phyloP scores from a whole-genome alignment of 2,329 filamentous ascomycete species.

The Neonectria ditissima region DNA sequence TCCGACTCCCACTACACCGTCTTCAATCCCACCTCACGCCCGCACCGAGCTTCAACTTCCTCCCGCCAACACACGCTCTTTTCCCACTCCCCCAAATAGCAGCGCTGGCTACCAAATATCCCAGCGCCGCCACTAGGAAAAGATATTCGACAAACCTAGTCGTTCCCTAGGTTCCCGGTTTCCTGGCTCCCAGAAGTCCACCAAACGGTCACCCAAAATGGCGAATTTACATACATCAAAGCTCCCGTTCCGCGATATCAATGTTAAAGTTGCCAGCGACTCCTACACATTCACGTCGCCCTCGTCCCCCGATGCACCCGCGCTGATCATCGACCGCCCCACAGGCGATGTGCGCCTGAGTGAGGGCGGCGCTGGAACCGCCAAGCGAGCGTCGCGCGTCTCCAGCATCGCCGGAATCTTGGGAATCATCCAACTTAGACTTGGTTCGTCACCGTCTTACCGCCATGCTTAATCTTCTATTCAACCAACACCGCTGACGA shows the following conservation, averaged over 20 bases:
- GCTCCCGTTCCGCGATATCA: slow-evolving; percentile 93
- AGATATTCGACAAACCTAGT: slow-evolving; percentile 12
- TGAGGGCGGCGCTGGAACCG: slow-evolving; percentile 80
- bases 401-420: slow-evolving; percentile 96
- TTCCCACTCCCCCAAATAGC: slow-evolving; percentile 28
- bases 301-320: slow-evolving; percentile 88
- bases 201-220: slow-evolving; percentile 46
- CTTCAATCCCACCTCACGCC: slow-evolving; percentile 31
- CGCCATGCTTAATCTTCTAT: slow-evolving; percentile 14
- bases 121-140: slow-evolving; percentile 8
- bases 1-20: slow-evolving; percentile 21
- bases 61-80: slow-evolving; percentile 42
- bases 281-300: slow-evolving; percentile 98
- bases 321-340: slow-evolving; percentile 89
- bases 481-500: slow-evolving; percentile 37
- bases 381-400: slow-evolving; percentile 78
- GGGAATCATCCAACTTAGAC: slow-evolving; percentile 90
- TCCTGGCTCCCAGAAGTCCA: slow-evolving; percentile 30
- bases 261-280: slow-evolving; percentile 90
- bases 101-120: slow-evolving; percentile 10
- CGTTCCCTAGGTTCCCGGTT: slow-evolving; percentile 17
- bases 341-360: slow-evolving; percentile 90
- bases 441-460: slow-evolving; percentile 70
- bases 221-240: slow-evolving; percentile 52
- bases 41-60: slow-evolving; percentile 34